These are phyloP conservation scores for Myriosclerotinia curreyana DNA, from an alignment of 2,329 filamentous ascomycete genomes.

Conservation along the genomic window DNA sequence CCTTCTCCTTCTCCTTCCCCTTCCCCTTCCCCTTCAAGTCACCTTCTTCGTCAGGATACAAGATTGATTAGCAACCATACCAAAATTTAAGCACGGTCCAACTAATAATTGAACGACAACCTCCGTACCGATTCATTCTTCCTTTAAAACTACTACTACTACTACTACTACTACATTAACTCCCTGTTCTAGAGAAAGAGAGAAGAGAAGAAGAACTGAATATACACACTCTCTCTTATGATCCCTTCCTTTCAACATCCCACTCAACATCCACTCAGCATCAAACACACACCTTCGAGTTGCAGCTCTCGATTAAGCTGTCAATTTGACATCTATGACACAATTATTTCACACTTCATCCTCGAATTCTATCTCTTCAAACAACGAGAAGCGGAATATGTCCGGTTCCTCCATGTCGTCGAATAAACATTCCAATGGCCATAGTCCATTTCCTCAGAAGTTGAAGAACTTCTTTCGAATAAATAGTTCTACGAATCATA, in stretches of 20 bases:
- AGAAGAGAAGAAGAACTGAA: too few species aligned
- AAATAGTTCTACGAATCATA: constrained; percentile 46
- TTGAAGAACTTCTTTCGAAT: constrained; percentile 71
- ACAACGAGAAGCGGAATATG: constrained; percentile 39
- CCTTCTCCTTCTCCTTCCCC: too few species aligned
- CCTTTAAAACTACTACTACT: too few species aligned
- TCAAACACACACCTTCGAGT: constrained; percentile 24
- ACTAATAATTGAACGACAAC: background rate
- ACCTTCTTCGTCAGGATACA: background rate
- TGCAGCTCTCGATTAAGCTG: constrained; percentile 37
- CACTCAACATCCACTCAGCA: background rate
- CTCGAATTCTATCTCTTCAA: constrained; percentile 29
- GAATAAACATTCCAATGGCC: constrained; percentile 52
- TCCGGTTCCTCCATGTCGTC: constrained; percentile 41
- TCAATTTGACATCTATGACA: constrained; percentile 34
- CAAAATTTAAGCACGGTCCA: background rate
- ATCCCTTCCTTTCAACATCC: background rate
- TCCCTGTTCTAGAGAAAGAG: constrained; percentile 5
- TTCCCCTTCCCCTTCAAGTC: background rate
- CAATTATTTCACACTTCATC: constrained; percentile 35
- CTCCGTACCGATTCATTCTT: too few species aligned
- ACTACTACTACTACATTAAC: background rate
- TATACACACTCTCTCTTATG: too few species aligned
- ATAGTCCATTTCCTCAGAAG: constrained; percentile 63
- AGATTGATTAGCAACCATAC: background rate